These are phyloP conservation scores for Beauveria sp. DNA, from an alignment of 2,329 filamentous ascomycete species.

Conservation along the genomic window DNA sequence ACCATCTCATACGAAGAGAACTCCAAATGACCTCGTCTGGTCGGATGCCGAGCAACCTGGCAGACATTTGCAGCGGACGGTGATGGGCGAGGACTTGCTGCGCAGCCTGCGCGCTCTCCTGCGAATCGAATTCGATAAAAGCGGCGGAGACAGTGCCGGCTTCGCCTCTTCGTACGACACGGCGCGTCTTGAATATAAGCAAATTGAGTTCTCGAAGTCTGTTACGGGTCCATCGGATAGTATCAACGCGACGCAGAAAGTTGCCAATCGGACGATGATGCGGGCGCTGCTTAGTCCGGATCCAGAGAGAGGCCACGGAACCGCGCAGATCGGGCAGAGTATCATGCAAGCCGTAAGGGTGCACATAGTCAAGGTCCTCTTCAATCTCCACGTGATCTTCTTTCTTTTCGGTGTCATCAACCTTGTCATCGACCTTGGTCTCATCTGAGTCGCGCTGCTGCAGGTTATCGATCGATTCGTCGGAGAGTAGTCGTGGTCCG, in stretches of 20 bases:
- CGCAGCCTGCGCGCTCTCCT: constrained; percentile 77
- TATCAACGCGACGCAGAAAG: constrained; percentile 85
- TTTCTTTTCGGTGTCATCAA: constrained; percentile 13
- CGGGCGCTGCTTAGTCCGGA: constrained; percentile 65
- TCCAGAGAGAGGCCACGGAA: constrained; percentile 63
- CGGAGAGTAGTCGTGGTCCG: constrained; percentile 2
- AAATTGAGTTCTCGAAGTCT: constrained; percentile 32
- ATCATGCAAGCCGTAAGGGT: constrained; percentile 28
- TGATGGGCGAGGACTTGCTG: constrained; percentile 85
- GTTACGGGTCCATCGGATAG: constrained; percentile 79
- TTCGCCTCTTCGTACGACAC: constrained; percentile 64
- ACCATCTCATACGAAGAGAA: constrained; percentile 77
- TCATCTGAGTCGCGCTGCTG: constrained; percentile 5
- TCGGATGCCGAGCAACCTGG: constrained; percentile 73
- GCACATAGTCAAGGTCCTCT: constrained; percentile 27
- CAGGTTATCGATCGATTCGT: constrained; percentile 3
- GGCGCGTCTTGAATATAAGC: constrained; percentile 56
- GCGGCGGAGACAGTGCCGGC: constrained; percentile 64
- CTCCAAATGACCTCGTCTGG: constrained; percentile 84
- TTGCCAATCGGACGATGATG: constrained; percentile 61
- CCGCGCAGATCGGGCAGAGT: constrained; percentile 33
- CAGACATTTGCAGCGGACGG: constrained; percentile 77
- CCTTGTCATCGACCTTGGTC: constrained; percentile 12
- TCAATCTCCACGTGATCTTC: constrained; percentile 7
- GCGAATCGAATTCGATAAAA: constrained; percentile 82